Evolutionary conservation across 352 stramenopile species (phyloP).

Genomic region (Peronospora belbahrii): DNA sequence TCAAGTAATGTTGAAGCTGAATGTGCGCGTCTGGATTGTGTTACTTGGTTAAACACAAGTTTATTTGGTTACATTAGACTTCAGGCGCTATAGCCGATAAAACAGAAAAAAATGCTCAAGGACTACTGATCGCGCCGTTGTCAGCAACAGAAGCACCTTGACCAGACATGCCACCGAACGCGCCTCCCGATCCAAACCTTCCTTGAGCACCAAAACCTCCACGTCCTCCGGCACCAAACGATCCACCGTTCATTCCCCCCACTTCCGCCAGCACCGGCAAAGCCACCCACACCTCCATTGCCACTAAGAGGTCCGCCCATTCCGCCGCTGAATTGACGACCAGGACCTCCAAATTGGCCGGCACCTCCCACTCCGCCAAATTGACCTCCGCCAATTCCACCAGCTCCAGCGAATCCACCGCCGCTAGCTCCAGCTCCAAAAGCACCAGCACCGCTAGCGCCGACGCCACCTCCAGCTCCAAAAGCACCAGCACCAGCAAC

Average conservation of each 20-base stretch:
- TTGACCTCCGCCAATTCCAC: constrained; percentile 1
- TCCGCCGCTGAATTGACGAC: not conserved
- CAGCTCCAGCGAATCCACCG: not conserved
- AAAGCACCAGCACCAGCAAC: not conserved
- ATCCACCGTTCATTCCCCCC: constrained; percentile 2
- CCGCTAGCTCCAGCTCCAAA: constrained; percentile 1
- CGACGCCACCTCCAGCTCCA: constrained; percentile 1
- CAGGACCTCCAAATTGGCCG: not conserved
- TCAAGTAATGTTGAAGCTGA: too few species aligned
- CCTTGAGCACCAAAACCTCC: constrained; percentile 6
- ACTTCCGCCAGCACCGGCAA: not conserved
- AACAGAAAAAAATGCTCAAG: too few species aligned
- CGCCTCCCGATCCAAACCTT: constrained; percentile 1
- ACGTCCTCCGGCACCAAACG: not conserved
- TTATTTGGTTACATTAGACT: too few species aligned
- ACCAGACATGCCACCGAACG: constrained; percentile 1
- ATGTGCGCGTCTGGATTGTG: too few species aligned
- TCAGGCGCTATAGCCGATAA: too few species aligned
- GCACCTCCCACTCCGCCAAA: constrained; percentile 1
- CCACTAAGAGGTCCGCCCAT: constrained; percentile 4
- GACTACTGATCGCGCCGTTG: constrained; percentile 4
- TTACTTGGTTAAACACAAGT: too few species aligned
- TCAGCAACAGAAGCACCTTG: not conserved
- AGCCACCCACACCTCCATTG: not conserved
- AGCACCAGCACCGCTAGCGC: not conserved